phyloP scores from a whole-genome alignment of 108 stramenopile species.

The Nannochloropsis oceanica region DNA sequence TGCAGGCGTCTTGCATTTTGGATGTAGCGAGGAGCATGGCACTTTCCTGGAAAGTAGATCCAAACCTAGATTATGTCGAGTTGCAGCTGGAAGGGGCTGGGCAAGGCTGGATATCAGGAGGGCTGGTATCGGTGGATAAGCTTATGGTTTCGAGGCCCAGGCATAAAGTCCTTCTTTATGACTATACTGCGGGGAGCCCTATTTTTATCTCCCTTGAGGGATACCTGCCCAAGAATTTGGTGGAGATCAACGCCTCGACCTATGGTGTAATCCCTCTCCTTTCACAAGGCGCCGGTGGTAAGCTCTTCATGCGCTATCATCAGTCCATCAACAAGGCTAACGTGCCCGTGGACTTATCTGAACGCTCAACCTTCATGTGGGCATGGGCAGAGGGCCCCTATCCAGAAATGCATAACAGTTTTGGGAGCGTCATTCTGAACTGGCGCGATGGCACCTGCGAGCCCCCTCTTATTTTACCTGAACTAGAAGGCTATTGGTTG shows the following conservation, averaged over 20 bases:
- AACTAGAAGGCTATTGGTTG: background rate
- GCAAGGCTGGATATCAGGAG: background rate
- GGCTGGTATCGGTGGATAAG: background rate
- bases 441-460: background rate
- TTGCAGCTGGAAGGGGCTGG: background rate
- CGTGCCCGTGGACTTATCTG: background rate
- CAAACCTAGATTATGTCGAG: background rate
- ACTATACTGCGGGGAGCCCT: background rate
- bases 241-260: background rate
- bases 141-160: background rate
- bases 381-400: background rate
- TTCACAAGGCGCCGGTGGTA: background rate
- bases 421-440: background rate
- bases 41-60: background rate
- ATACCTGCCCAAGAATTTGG: background rate
- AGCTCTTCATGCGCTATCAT: background rate
- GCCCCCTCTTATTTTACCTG: background rate
- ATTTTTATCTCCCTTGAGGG: background rate
- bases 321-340: background rate
- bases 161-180: background rate
- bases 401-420: background rate
- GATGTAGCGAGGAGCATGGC: background rate
- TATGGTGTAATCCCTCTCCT: background rate
- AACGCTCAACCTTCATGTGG: background rate
- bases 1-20: background rate